Base-by-base conservation (phyloP, 1,139 yeast species). In the Yamadazyma atlantica region DNA sequence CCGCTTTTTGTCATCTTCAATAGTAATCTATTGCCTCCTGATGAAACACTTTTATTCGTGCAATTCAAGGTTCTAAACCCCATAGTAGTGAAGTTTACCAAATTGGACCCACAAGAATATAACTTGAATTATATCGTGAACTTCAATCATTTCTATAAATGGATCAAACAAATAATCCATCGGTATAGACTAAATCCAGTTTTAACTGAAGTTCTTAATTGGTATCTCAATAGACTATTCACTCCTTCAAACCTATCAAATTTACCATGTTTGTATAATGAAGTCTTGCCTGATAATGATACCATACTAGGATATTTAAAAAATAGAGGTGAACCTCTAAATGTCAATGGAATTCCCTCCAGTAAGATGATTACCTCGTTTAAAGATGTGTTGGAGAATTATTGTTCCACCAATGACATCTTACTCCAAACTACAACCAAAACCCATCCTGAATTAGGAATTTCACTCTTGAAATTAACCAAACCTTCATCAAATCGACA, bases 301-400 rank as follows among this genome's bases (percentile, higher is more conserved):
- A 31, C 37, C 15, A 35, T 41, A 2, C 2, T 41, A 2, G 21
- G 29, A 4, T 19, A 19, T 14, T 24, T 41, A 6, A 17, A 8
- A 5, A 19, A 28, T 4, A 17, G 9, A 6, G 18, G 6, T 11
- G 8, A 14, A 4, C 6, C 5, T 14, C 16, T 13, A 19, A 16
- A 44, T 34, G 54, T 53, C 10, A 48, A 61, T 18, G 71, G 71
- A 1, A 53, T 65, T 3, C 68, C 72, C 0, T 46, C 64, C 0
- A 50, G 57, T 31, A 57, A 55, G 24, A 51, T 69, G 4, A 41
- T 55, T 38, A 60, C 67, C 3, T 50, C 68, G 1, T 71, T 66
- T 41, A 66, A 58, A 35, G 74, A 71, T 41, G 72, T 70, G 12
- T 64, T 71, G 3, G 47, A 45, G 26, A 48, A 58, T 1, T 55